These are phyloP conservation scores for Pythium aphanidermatum DNA, from an alignment of 352 stramenopile genomes.

Conservation along the genomic window DNA sequence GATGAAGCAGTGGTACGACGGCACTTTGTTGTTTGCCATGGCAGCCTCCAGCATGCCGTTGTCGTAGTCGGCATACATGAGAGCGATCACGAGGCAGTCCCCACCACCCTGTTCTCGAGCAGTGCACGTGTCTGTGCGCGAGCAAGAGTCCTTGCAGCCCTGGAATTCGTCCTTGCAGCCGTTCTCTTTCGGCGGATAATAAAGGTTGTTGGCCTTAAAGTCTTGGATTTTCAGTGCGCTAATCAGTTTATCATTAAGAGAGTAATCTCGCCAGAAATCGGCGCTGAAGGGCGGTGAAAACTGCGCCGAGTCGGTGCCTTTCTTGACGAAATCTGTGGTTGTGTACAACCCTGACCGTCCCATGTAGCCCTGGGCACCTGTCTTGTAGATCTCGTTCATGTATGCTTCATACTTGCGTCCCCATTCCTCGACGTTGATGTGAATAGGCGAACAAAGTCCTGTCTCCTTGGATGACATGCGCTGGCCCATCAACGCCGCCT, in stretches of 20 bases:
- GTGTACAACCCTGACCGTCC: constrained; percentile 20
- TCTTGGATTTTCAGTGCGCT: neutral
- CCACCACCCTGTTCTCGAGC: neutral
- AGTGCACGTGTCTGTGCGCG: constrained; percentile 6
- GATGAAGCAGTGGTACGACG: constrained; percentile 13
- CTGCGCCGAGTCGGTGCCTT: neutral
- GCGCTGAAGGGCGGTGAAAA: neutral
- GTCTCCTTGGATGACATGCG: constrained; percentile 1
- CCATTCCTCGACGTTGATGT: constrained; percentile 6
- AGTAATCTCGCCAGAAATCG: constrained; percentile 18
- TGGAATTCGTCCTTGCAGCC: neutral
- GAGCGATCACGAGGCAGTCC: constrained; percentile 7
- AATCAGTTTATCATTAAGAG: constrained; percentile 6
- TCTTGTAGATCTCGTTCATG: neutral
- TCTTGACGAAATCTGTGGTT: constrained; percentile 21
- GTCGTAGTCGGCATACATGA: constrained; percentile 3
- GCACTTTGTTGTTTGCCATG: constrained; percentile 10
- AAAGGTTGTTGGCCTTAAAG: neutral
- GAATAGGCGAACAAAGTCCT: neutral
- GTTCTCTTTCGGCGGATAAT: neutral
- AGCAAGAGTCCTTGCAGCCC: constrained; percentile 10
- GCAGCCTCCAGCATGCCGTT: constrained; percentile 4
- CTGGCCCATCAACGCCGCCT: neutral
- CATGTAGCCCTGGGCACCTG: constrained; percentile 7
- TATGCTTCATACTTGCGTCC: constrained; percentile 18